A percentile compares a stretch with the other conserved stretches of the same genome.
Conservation (phyloP, 2,329 filamentous ascomycete genomes). For the Fusarium buxicola region DNA sequence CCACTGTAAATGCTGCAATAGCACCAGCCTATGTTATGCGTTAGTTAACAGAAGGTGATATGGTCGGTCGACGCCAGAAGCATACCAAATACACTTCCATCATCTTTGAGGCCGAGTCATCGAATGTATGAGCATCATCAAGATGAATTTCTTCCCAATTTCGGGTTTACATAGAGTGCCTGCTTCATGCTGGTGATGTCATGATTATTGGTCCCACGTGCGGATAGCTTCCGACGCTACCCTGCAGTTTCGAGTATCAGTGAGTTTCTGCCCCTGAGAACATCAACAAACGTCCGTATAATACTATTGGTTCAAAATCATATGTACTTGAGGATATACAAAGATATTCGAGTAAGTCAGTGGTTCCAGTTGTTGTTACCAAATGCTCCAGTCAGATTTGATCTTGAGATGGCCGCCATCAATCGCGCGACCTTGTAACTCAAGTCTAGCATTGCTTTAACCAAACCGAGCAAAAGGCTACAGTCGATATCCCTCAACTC, state of each 20-base stretch:
- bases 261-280: neutral
- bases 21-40: constrained; percentile 76
- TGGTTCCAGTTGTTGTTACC: neutral
- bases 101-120: neutral
- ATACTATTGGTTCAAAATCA: neutral
- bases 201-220: constrained; percentile 20
- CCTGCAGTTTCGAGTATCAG: constrained; percentile 25
- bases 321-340: too few relatives aligned
- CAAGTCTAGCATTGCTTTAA: too few relatives aligned
- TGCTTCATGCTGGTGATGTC: constrained; percentile 34
- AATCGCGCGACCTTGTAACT: too few relatives aligned
- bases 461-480: neutral
- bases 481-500: neutral
- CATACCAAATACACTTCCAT: constrained; percentile 51
- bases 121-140: neutral
- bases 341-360: too few relatives aligned
- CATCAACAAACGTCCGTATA: neutral
- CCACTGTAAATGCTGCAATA: constrained; percentile 85
- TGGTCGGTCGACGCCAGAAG: neutral
- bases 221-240: constrained; percentile 13
- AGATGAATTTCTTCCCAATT: neutral
- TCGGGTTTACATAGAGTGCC: neutral
- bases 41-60: constrained; percentile 8
- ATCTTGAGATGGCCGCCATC: too few relatives aligned
- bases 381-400: neutral